Base-by-base conservation (phyloP, 2,329 filamentous ascomycete genomes). In the Phialophora macrospora region DNA sequence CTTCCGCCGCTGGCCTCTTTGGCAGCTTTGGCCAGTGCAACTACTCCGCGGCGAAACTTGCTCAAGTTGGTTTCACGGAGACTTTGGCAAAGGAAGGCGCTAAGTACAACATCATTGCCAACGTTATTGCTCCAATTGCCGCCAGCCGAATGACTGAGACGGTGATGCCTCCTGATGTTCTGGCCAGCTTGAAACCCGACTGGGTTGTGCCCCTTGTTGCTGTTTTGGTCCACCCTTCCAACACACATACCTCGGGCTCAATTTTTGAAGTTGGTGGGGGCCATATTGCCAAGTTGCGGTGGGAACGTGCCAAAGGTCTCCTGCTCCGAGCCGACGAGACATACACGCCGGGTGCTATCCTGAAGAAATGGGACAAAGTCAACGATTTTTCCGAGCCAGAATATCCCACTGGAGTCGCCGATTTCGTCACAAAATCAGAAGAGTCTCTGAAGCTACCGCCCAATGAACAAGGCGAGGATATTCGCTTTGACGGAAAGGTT, bases 41-140 rank as follows among this genome's bases (percentile, higher is more conserved):
- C 82, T 99, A 99, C 82, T 96, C 94, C 61, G 93, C 95, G 67
- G 95, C 95, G 75, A 99, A 98, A 84, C 85, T 98, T 70, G 91
- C 91, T 71, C 88, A 96, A 82, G 93, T 99, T 68, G 95, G 94
- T 72, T 98, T 98, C 83, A 97, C 93, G 46, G 94, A 99, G 85
- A 97, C 95, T 3, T 85, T 99, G 69, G 95, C 95, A 67, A 98
- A 98, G 85, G 95, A 99, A 83, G 95, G 95, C 72, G 84, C 87
- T 77, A 98, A 98, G 82, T 99, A 99, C 84, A 98, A 98, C 85
- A 98, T 99, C 73, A 81, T 97, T 74, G 88, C 85, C 83, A 99
- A 99, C 80, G 92, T 92, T 74, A 96, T 99, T 81, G 93, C 95
- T 20, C 95, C 95, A 60, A 93, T 97, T 75, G 94, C 94, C 72